A percentile compares a stretch with the other conserved stretches of the same genome.
These are phyloP conservation scores for Ramaria rubella DNA, from an alignment of 768 basidiomycete genomes.

Conservation along the genomic window DNA sequence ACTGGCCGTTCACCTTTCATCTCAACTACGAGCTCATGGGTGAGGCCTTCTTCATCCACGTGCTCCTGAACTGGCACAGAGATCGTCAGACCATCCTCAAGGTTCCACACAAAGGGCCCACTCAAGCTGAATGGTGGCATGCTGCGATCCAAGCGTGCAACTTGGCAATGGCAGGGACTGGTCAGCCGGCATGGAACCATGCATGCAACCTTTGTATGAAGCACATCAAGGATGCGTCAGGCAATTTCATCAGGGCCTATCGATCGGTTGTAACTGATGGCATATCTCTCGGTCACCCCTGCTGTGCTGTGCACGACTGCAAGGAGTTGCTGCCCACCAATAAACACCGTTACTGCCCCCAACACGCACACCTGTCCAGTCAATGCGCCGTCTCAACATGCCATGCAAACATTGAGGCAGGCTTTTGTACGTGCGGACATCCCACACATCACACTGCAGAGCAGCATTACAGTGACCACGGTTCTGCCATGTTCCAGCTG, in stretches of 20 bases:
- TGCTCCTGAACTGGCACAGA: constrained; percentile 18
- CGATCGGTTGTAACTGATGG: constrained; percentile 26
- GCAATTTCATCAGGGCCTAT: constrained; percentile 10
- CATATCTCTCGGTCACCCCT: constrained; percentile 27
- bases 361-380: constrained; percentile 11
- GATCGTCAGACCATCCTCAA: constrained; percentile 12
- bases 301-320: constrained; percentile 28
- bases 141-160: constrained; percentile 21
- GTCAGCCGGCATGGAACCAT: constrained; percentile 28
- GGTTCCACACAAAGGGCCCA: constrained; percentile 15
- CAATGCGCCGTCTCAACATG: constrained; percentile 17
- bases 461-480: constrained; percentile 12
- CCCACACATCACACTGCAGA: constrained; percentile 22
- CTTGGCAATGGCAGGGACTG: constrained; percentile 19
- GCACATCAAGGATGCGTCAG: constrained; percentile 12
- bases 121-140: constrained; percentile 18
- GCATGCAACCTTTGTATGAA: constrained; percentile 24
- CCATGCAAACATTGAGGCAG: not conserved
- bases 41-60: constrained; percentile 22
- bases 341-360: constrained; percentile 15
- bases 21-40: constrained; percentile 22
- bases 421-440: constrained; percentile 17
- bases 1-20: constrained; percentile 11
- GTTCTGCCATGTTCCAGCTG: constrained; percentile 27
- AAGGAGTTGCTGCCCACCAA: constrained; percentile 13